Evolutionary conservation across 768 basidiomycete species (phyloP), one percentile per base, ranked within the genome.

Genomic region (Coprinopsis strossmayeri): DNA sequence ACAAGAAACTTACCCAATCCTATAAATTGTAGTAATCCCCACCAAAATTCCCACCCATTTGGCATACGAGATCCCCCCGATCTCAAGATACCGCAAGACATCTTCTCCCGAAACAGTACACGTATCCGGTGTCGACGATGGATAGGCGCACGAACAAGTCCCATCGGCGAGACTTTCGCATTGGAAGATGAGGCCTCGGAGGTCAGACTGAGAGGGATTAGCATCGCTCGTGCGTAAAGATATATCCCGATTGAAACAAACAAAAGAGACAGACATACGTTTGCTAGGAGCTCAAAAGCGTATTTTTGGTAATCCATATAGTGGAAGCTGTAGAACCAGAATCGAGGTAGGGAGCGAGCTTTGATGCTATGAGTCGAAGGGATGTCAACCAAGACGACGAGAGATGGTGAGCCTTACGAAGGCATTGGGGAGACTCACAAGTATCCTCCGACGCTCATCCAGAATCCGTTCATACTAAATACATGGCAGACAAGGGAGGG

Each of bases 251-350:
- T n/a, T n/a, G n/a, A n/a, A n/a, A n/a, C n/a, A 59, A 52, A 24
- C 21, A 50, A 32, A 46, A 32, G 41, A 53, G 39, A 13, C 13
- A 17, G 10, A 59, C 64, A 45, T 46, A 68, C 70, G 44, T 69
- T 69, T 0, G 62, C 55, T n/a, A 69, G 51, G 0, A 68, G 57
- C 53, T 70, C 65, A 46, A 69, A 73, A 2, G 67, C 66, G 46
- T 71, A 71, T 55, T 69, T 70, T 59, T 78, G 75, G 42, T 70
- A 78, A 50, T 78, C 77, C 65, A 79, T 76, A 46, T 63, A 78
- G 57, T 79, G 78, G 57, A 76, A 73, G 28, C 70, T 76, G 54
- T 69, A 78, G 57, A 67, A 78, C 79, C 79, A 81, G 59, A 80
- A 82, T 0, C 73, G 64, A 0, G 80, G 80, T 1, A 82, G 68